Conservation (phyloP, 768 basidiomycete species). For the Boletus bicolor region DNA sequence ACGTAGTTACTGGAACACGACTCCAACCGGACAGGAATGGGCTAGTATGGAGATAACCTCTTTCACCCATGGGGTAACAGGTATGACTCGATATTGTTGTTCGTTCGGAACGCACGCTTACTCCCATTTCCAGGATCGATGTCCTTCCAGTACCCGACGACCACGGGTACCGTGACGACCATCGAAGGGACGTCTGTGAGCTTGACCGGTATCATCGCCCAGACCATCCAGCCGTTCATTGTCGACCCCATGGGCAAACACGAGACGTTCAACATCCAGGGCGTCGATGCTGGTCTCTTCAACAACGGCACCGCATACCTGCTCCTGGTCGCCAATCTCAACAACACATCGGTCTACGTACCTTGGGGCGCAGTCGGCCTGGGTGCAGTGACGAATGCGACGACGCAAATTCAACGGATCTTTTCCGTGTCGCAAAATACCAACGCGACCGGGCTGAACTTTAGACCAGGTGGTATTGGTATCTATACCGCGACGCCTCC, state of each 20-base stretch:
- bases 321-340: constrained; percentile 19
- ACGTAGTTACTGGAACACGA: constrained; percentile 30
- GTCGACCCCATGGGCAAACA: constrained; percentile 7
- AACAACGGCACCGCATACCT: constrained; percentile 22
- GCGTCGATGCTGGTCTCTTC: constrained; percentile 27
- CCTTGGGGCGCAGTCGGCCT: constrained; percentile 23
- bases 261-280: constrained; percentile 6
- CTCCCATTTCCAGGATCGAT: constrained; percentile 20
- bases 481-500: constrained; percentile 20
- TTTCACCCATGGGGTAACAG: constrained; percentile 27
- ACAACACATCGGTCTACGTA: not conserved
- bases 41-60: constrained; percentile 23
- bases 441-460: constrained; percentile 23
- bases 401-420: constrained; percentile 17
- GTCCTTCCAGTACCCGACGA: constrained; percentile 28
- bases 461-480: constrained; percentile 16
- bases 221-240: constrained; percentile 23
- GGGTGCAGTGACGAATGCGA: constrained; percentile 9
- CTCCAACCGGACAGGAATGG: constrained; percentile 30
- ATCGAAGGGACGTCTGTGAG: constrained; percentile 21
- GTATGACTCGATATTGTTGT: not conserved
- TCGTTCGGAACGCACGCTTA: not conserved
- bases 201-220: constrained; percentile 1
- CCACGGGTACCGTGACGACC: constrained; percentile 17
- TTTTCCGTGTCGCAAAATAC: constrained; percentile 11